Conservation (phyloP, 345 rosid species). For the thale cress (Arabidopsis thaliana) region DNA sequence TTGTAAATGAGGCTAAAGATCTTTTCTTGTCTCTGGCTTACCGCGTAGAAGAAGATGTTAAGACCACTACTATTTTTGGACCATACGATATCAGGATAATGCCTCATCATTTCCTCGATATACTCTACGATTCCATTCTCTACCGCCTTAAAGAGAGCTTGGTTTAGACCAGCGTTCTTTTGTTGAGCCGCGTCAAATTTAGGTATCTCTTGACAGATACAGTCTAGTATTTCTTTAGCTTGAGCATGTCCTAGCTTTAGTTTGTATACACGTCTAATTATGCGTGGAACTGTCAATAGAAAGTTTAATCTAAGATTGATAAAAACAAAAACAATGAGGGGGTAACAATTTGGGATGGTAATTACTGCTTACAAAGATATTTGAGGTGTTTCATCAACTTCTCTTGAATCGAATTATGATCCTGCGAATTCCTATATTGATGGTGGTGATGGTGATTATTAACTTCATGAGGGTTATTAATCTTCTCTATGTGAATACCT, state of each 20-base stretch:
- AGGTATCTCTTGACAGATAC: conserved; percentile 60
- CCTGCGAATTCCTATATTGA: conserved; percentile 29
- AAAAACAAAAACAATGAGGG: not conserved
- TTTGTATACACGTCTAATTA: conserved; percentile 50
- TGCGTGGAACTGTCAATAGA: conserved; percentile 54
- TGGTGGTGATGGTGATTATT: conserved; percentile 23
- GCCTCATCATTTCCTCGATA: conserved; percentile 55
- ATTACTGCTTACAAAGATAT: conserved; percentile 42
- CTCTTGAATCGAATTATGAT: conserved; percentile 7
- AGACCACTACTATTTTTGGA: conserved; percentile 49
- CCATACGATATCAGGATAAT: conserved; percentile 68
- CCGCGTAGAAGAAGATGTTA: conserved; percentile 62
- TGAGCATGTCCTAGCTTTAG: conserved; percentile 58
- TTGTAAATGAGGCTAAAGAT: conserved; percentile 68
- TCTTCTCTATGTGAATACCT: conserved; percentile 41
- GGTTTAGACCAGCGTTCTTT: conserved; percentile 45
- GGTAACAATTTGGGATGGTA: not conserved
- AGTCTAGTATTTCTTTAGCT: conserved; percentile 55
- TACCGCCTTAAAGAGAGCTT: conserved; percentile 60
- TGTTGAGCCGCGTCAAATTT: conserved; percentile 42
- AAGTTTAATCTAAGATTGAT: not conserved
- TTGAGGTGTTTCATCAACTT: conserved; percentile 37
- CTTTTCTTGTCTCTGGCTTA: conserved; percentile 70
- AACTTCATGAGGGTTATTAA: conserved; percentile 26
- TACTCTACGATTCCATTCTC: conserved; percentile 69